These are phyloP conservation scores for Botrytis squamosa DNA, from an alignment of 2,329 filamentous ascomycete genomes.

Conservation along the genomic window DNA sequence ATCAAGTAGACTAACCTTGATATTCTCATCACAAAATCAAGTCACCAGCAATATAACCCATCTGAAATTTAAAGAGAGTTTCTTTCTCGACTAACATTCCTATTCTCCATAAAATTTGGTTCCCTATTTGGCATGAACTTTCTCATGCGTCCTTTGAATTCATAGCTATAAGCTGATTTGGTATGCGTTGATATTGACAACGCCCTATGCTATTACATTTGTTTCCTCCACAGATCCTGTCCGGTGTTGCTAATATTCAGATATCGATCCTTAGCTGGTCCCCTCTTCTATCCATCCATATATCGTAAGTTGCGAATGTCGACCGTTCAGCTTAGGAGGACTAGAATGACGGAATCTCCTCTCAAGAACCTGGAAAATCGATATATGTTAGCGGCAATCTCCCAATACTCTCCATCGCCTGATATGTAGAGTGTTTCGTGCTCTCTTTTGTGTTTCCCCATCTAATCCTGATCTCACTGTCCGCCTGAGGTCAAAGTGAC, in stretches of 20 bases:
- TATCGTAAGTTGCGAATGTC: conserved; percentile 11
- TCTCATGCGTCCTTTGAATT: conserved; percentile 10
- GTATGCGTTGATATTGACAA: conserved; percentile 19
- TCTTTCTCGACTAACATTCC: conserved; percentile 13
- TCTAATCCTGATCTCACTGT: neutral
- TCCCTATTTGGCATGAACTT: conserved; percentile 17
- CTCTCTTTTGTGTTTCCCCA: neutral
- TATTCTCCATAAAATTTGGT: conserved; percentile 13
- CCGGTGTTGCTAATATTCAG: neutral
- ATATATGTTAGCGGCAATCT: neutral
- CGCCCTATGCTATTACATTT: conserved; percentile 12
- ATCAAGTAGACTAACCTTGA: conserved; percentile 15
- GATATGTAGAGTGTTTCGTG: neutral
- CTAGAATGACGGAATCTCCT: conserved; percentile 42
- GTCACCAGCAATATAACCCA: conserved; percentile 7
- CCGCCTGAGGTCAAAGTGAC: neutral
- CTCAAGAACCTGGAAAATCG: conserved; percentile 38
- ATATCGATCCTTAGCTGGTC: neutral
- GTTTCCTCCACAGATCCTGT: conserved; percentile 19
- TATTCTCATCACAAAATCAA: conserved; percentile 17
- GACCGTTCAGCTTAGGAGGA: conserved; percentile 39
- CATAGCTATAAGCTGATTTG: conserved; percentile 13
- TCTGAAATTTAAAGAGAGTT: conserved; percentile 10
- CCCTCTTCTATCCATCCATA: conserved; percentile 10
- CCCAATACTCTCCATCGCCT: neutral